Evolutionary conservation across 192 early-diverging fungal species (phyloP).

Genomic region (Linnemannia elongata): DNA sequence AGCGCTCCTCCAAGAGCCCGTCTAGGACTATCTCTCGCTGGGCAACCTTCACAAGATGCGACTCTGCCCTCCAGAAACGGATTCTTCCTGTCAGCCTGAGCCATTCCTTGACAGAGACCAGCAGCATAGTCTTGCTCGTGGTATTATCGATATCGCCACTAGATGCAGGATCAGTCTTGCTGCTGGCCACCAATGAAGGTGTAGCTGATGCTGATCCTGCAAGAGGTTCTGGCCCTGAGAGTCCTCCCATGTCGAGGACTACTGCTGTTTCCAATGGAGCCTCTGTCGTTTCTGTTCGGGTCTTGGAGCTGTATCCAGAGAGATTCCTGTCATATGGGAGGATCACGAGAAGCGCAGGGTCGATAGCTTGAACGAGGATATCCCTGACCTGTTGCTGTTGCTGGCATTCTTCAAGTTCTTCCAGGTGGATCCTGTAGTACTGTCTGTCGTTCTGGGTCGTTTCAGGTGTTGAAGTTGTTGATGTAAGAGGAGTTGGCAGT

Average conservation of each 20-base stretch:
- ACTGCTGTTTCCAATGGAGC: slow-evolving; percentile 23
- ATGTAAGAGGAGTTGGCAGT: background rate
- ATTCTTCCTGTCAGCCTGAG: slow-evolving; percentile 32
- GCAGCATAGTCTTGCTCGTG: slow-evolving; percentile 37
- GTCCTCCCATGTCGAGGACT: slow-evolving; percentile 38
- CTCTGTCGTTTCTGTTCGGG: slow-evolving; percentile 23
- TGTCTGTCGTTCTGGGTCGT: slow-evolving; percentile 6
- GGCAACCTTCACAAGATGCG: slow-evolving; percentile 36
- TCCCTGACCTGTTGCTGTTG: slow-evolving; percentile 6
- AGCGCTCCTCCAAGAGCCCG: slow-evolving; percentile 29
- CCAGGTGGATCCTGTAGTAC: slow-evolving; percentile 49
- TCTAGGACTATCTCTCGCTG: slow-evolving; percentile 33
- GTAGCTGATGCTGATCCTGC: background rate
- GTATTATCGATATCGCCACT: background rate
- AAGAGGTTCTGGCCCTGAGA: background rate
- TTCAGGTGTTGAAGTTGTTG: background rate
- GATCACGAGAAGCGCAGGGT: slow-evolving; percentile 11
- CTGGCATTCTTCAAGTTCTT: slow-evolving; percentile 11
- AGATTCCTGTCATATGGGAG: slow-evolving; percentile 49
- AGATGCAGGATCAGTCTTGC: background rate
- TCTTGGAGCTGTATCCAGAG: slow-evolving; percentile 42
- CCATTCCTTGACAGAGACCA: slow-evolving; percentile 39
- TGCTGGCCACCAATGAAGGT: background rate
- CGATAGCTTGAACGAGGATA: slow-evolving; percentile 22
- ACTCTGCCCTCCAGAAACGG: slow-evolving; percentile 50